Conservation (phyloP, 208 protist species). For the Acanthamoeba castellanii region DNA sequence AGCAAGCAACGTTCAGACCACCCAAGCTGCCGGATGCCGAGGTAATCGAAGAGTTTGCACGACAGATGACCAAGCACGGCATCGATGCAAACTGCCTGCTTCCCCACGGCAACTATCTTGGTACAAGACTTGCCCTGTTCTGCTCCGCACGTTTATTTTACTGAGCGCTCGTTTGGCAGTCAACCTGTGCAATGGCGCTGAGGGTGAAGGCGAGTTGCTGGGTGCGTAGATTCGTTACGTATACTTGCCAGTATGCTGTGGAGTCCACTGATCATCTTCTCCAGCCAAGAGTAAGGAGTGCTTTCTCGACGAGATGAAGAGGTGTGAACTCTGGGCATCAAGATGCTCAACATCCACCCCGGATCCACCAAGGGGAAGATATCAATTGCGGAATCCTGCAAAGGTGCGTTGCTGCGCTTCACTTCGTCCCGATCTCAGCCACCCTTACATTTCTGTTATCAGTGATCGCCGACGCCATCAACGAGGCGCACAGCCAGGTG, state of each 20-base stretch:
- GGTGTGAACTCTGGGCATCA: conserved; percentile 78
- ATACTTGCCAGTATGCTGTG: background rate
- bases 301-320: conserved; percentile 79
- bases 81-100: conserved; percentile 64
- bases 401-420: conserved; percentile 31
- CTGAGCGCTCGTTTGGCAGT: background rate
- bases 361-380: conserved; percentile 77
- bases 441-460: background rate
- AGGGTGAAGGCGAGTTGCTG: conserved; percentile 2
- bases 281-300: conserved; percentile 74
- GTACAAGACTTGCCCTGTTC: conserved; percentile 57
- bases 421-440: background rate
- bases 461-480: conserved; percentile 78
- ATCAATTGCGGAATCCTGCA: background rate
- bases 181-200: conserved; percentile 15
- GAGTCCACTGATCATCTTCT: background rate
- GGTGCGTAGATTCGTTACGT: background rate
- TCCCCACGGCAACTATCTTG: conserved; percentile 81
- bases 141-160: background rate
- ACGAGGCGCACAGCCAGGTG: conserved; percentile 67
- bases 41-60: conserved; percentile 64
- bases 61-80: conserved; percentile 51
- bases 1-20: background rate
- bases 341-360: conserved; percentile 82
- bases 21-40: conserved; percentile 10